These are phyloP conservation scores for Cercospora zeae-maydis DNA, from an alignment of 2,329 filamentous ascomycete genomes.

Conservation along the genomic window DNA sequence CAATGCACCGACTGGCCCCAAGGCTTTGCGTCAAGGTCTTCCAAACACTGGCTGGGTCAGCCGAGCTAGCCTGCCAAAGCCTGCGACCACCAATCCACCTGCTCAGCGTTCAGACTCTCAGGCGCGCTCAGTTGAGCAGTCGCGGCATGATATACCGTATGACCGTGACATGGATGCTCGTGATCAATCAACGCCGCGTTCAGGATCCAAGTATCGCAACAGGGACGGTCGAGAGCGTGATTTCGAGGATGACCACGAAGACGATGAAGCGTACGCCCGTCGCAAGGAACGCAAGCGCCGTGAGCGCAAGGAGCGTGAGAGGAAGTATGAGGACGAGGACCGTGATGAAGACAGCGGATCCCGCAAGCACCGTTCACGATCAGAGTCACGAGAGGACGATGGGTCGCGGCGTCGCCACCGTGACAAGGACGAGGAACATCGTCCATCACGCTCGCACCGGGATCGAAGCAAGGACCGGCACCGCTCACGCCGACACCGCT, in stretches of 20 bases:
- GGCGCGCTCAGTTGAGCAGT: constrained; percentile 12
- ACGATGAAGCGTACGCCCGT: constrained; percentile 40
- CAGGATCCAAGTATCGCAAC: constrained; percentile 47
- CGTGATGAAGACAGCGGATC: constrained; percentile 43
- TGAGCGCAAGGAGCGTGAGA: constrained; percentile 33
- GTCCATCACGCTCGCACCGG: constrained; percentile 46
- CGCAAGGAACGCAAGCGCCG: constrained; percentile 36
- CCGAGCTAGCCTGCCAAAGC: constrained; percentile 47
- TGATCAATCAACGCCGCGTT: constrained; percentile 33
- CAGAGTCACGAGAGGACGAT: constrained; percentile 60
- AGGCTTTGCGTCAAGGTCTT: constrained; percentile 86
- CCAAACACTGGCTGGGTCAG: constrained; percentile 76
- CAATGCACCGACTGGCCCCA: constrained; percentile 80
- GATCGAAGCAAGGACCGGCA: constrained; percentile 46
- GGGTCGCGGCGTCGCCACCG: constrained; percentile 58
- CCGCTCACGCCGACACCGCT: constrained; percentile 40
- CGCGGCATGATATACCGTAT: constrained; percentile 10
- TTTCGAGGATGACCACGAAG: constrained; percentile 37
- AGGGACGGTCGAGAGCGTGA: constrained; percentile 52
- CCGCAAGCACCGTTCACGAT: constrained; percentile 57
- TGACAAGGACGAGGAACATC: constrained; percentile 42
- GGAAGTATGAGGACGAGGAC: constrained; percentile 49
- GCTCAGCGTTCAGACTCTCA: constrained; percentile 18
- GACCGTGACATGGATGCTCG: constrained; percentile 39
- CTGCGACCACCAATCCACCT: constrained; percentile 19